phyloP scores from a whole-genome alignment of 2,329 filamentous ascomycete genomes.

The Cordyceps fumosorosea region DNA sequence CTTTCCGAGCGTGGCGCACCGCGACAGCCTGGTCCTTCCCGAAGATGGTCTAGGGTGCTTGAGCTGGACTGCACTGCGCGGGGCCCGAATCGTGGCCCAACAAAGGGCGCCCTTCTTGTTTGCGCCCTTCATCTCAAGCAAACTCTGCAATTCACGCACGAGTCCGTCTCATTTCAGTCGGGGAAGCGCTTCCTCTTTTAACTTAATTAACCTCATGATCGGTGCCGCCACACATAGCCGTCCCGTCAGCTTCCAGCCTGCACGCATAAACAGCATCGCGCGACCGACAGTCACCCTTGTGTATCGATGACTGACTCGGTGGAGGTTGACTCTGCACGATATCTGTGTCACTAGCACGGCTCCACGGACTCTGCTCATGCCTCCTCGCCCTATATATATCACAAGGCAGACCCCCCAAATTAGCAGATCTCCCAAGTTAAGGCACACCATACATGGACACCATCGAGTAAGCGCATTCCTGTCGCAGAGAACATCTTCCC shows the following conservation, averaged over 20 bases:
- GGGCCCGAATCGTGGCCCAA: background rate
- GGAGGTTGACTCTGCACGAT: background rate
- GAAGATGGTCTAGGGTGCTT: background rate
- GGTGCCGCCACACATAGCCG: background rate
- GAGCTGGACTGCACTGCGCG: background rate
- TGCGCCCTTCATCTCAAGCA: background rate
- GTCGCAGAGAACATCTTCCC: background rate
- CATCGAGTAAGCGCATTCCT: conserved; percentile 6
- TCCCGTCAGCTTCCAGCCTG: background rate
- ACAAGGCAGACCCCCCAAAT: background rate
- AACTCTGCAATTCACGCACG: background rate
- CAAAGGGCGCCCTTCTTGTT: conserved; percentile 3
- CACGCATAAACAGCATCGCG: background rate
- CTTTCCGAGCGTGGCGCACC: background rate
- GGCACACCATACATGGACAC: conserved; percentile 1
- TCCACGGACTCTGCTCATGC: background rate
- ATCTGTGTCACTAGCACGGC: conserved; percentile 2
- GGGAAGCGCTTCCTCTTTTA: background rate
- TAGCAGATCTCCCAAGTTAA: background rate
- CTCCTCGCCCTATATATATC: background rate
- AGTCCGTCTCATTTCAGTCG: background rate
- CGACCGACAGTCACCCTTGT: background rate
- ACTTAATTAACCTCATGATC: background rate
- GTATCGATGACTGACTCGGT: background rate
- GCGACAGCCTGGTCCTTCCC: conserved; percentile 1